Percentiles rank a stretch among this genome's conserved stretches.
phyloP scores from a whole-genome alignment of 495 filamentous ascomycete genomes.

The Neurospora intermedia region DNA sequence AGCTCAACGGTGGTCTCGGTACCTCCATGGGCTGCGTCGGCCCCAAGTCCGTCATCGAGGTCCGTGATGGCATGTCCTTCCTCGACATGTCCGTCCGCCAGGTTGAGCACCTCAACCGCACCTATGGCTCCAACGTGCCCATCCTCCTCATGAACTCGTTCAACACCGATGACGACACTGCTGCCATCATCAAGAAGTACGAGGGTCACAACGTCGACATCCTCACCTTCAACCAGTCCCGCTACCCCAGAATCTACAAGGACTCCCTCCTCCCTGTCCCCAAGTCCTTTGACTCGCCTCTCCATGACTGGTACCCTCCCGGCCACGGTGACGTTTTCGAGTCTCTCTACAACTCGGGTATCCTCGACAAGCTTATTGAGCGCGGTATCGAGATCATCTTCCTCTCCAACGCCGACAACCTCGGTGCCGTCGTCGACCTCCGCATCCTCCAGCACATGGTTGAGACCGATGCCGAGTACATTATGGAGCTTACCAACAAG shows the following conservation, averaged over 20 bases:
- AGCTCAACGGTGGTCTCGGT: slow-evolving; percentile 98
- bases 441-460: slow-evolving; percentile 99
- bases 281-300: slow-evolving; percentile 75
- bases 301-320: slow-evolving; percentile 97
- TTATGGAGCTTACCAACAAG: slow-evolving; percentile 99
- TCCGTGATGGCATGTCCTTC: slow-evolving; percentile 99
- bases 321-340: slow-evolving; percentile 99
- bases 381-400: slow-evolving; percentile 97
- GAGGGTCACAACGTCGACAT: slow-evolving; percentile 99
- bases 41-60: slow-evolving; percentile 98
- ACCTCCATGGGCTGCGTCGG: slow-evolving; percentile 99
- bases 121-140: slow-evolving; percentile 91
- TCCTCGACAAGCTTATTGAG: slow-evolving; percentile 87
- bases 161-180: slow-evolving; percentile 98
- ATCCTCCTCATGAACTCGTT: slow-evolving; percentile 99
- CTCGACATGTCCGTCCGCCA: slow-evolving; percentile 97
- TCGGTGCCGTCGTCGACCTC: slow-evolving; percentile 94
- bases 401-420: slow-evolving; percentile 97
- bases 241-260: slow-evolving; percentile 94
- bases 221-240: slow-evolving; percentile 99
- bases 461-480: slow-evolving; percentile 88
- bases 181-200: slow-evolving; percentile 99
- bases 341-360: slow-evolving; percentile 98
- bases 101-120: slow-evolving; percentile 98
- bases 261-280: slow-evolving; percentile 95